A percentile compares a stretch with the other conserved stretches of the same genome.
phyloP scores from a whole-genome alignment of 164 flowering plant genomes.

The Nelumbo lutea region DNA sequence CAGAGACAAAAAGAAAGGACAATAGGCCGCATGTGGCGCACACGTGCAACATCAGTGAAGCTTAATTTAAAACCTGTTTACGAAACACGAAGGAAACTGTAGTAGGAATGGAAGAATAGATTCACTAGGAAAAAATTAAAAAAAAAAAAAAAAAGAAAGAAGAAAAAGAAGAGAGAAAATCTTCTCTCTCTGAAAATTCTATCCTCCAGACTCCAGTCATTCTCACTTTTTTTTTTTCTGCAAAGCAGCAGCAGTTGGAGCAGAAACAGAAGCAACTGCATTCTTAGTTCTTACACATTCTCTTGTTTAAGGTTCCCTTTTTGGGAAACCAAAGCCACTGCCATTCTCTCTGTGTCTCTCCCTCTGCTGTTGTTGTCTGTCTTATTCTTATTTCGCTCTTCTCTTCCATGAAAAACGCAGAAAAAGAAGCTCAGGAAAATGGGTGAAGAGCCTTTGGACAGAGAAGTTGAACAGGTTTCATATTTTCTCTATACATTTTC shows the following conservation, averaged over 20 bases:
- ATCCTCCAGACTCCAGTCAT: neutral
- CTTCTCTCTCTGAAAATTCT: neutral
- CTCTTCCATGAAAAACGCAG: conserved; percentile 16
- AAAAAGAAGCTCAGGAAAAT: conserved; percentile 12
- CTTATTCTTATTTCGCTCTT: neutral
- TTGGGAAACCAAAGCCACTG: conserved; percentile 17
- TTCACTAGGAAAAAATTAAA: conserved; percentile 2
- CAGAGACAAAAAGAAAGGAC: neutral
- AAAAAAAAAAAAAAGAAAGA: conserved; percentile 6
- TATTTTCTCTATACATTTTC: conserved; percentile 1
- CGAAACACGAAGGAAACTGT: conserved; percentile 17
- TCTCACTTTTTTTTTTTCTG: conserved; percentile 11
- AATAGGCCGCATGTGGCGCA: conserved; percentile 13
- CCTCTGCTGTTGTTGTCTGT: conserved; percentile 10
- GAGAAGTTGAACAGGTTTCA: conserved; percentile 44
- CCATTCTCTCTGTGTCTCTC: conserved; percentile 9
- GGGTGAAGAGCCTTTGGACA: conserved; percentile 37
- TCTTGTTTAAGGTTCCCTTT: conserved; percentile 18
- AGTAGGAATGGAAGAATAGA: conserved; percentile 15
- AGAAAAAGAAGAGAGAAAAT: neutral
- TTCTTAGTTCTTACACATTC: conserved; percentile 20
- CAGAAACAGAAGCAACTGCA: conserved; percentile 7
- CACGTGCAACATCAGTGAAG: conserved; percentile 22
- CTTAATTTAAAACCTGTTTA: conserved; percentile 14
- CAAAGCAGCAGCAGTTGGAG: conserved; percentile 4